Evolutionary conservation across 371 early-diverging fungal genomes (phyloP).

Genomic region (Phascolomyces articulosus): DNA sequence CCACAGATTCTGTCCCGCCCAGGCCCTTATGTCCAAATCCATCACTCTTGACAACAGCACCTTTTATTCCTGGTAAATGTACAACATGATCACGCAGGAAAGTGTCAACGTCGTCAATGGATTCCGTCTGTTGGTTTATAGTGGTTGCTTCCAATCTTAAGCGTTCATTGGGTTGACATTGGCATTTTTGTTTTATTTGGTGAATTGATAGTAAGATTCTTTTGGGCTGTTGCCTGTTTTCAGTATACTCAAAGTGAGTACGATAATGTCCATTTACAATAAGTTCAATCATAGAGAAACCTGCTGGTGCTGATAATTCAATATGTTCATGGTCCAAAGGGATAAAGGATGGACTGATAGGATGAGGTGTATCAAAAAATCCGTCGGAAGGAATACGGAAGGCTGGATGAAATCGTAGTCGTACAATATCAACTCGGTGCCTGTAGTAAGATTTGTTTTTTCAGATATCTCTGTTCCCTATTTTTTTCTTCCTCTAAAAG

Average conservation of each 20-base stretch:
- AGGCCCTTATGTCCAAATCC: slow-evolving; percentile 30
- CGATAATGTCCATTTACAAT: slow-evolving; percentile 54
- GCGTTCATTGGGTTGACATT: slow-evolving; percentile 29
- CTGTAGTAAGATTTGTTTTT: neutral
- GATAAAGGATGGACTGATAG: slow-evolving; percentile 23
- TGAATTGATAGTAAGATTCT: slow-evolving; percentile 4
- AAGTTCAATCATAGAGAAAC: slow-evolving; percentile 60
- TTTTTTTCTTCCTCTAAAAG: neutral
- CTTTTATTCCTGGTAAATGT: slow-evolving; percentile 30
- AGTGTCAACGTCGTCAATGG: slow-evolving; percentile 28
- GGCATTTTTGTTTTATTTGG: slow-evolving; percentile 23
- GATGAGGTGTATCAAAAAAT: slow-evolving; percentile 15
- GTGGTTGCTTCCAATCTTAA: slow-evolving; percentile 43
- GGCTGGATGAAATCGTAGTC: slow-evolving; percentile 65
- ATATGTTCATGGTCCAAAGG: slow-evolving; percentile 39
- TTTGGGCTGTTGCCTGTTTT: slow-evolving; percentile 30
- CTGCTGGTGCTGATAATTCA: slow-evolving; percentile 45
- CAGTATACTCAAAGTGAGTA: slow-evolving; percentile 56
- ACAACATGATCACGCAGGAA: slow-evolving; percentile 31
- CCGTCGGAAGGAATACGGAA: slow-evolving; percentile 61
- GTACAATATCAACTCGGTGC: slow-evolving; percentile 62
- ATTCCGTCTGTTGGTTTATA: slow-evolving; percentile 33
- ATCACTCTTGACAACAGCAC: slow-evolving; percentile 34
- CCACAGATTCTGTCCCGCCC: neutral
- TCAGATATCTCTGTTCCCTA: neutral